Evolutionary conservation across 768 basidiomycete genomes (phyloP), one percentile per base, ranked within the genome.

Genomic region (Peribolospora baueri): DNA sequence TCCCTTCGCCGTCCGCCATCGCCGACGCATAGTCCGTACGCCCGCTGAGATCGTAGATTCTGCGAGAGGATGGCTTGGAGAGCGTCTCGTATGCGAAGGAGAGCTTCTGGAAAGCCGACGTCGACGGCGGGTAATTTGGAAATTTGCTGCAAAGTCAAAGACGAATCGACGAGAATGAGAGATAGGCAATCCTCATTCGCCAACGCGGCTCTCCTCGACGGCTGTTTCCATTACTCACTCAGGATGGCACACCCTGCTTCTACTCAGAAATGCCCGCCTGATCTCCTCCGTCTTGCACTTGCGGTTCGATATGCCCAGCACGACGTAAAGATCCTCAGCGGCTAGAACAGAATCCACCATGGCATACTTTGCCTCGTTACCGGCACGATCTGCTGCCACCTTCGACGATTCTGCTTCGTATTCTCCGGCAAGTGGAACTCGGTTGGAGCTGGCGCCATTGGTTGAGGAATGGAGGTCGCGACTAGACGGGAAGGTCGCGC

Each of bases 61-160:
- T 74, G 59, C 77, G 75, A 5, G 78, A 75, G 10, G 76, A 70
- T 0, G 85, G 81, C 53, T 79, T 78, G 61, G 79, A 80, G 56
- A 87, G 76, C 7, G 83, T 76, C 59, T 81, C 75, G 61, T 86
- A 87, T 2, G 85, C 84, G 11, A 84, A 76, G 5, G 82, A 80
- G 4, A 88, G 80, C 61, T 81, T 82, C 64, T 88, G 85, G 65
- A 88, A 88, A 0, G 85, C 85, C 14, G 75, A 70, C 0, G 85
- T 88, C 13, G 85, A 81, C 49, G 79, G 74, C 4, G 80, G 76
- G 62, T 80, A 78, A 59, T 75, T 67, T 3, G 82, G 82, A 59
- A 82, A 86, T 70, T 86, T 87, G 64, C 85, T 87, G 61, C 43
- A 13, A 7, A 13, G 8, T 7, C 13, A 7, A 7, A 7, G 13